Percentiles rank a stretch among this genome's conserved stretches.
phyloP scores from a whole-genome alignment of 2,329 filamentous ascomycete species.

The Cladosporium sp. region DNA sequence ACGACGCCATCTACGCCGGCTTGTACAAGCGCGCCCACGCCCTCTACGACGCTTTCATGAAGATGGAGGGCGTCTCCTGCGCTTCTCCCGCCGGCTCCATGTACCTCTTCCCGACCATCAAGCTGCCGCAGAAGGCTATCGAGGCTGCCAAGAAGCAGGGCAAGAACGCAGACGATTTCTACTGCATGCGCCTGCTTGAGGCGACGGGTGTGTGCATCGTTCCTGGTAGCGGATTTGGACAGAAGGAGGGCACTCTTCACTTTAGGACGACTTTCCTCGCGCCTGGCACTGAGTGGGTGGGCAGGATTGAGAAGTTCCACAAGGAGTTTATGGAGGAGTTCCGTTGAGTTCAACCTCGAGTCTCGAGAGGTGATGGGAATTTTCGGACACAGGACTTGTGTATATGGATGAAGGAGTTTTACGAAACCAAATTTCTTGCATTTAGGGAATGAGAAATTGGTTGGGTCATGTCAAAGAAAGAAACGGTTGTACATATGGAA shows the following conservation, averaged over 20 bases:
- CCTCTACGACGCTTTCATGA: slow-evolving; percentile 80
- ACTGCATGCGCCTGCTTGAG: slow-evolving; percentile 85
- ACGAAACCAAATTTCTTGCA: background rate
- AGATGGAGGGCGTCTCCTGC: slow-evolving; percentile 96
- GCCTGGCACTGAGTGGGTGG: slow-evolving; percentile 92
- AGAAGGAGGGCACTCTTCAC: slow-evolving; percentile 85
- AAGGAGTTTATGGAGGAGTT: slow-evolving; percentile 84
- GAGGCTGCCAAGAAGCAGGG: slow-evolving; percentile 70
- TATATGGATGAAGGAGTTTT: background rate
- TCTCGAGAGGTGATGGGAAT: background rate
- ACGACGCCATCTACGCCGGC: slow-evolving; percentile 73
- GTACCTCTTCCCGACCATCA: slow-evolving; percentile 98
- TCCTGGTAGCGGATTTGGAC: slow-evolving; percentile 87
- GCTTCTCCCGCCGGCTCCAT: slow-evolving; percentile 88
- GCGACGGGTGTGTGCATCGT: slow-evolving; percentile 93
- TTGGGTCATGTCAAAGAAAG: background rate
- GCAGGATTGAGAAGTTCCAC: slow-evolving; percentile 84
- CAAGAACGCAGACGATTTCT: slow-evolving; percentile 83
- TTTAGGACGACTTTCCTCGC: slow-evolving; percentile 97
- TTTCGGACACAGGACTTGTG: background rate
- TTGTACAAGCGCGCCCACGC: slow-evolving; percentile 76
- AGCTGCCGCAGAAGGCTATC: slow-evolving; percentile 68
- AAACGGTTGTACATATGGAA: background rate
- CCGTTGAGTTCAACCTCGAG: slow-evolving; percentile 36
- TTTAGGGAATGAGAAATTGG: background rate